Conservation (phyloP, 164 flowering plant species). For the Umbellularia californica region DNA sequence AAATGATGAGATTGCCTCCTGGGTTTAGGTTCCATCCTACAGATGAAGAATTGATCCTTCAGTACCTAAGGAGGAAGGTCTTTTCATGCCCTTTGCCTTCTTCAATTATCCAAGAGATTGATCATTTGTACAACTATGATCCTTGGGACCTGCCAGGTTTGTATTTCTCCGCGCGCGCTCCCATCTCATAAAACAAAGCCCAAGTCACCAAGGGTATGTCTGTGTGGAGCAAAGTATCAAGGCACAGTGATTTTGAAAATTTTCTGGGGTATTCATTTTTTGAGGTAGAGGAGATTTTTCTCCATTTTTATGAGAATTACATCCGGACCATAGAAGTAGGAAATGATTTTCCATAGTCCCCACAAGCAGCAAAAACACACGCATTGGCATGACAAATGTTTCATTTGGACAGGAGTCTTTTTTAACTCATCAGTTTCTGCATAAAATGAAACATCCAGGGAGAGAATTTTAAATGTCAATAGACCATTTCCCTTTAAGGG, state of each 20-base stretch:
- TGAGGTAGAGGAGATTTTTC: not conserved
- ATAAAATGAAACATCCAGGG: no score
- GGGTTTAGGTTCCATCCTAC: conserved; percentile 87
- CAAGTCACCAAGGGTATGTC: not conserved
- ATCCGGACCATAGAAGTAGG: no score
- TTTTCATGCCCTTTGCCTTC: conserved; percentile 66
- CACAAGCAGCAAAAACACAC: no score
- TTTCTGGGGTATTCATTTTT: not conserved
- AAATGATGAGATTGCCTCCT: conserved; percentile 59
- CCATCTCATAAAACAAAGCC: no score
- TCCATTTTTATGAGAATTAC: no score
- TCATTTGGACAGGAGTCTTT: no score
- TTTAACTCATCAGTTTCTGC: no score
- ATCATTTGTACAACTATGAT: conserved; percentile 40
- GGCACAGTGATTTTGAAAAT: not conserved
- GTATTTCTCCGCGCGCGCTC: not conserved
- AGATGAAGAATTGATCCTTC: conserved; percentile 74
- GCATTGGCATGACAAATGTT: no score
- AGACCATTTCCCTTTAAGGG: no score
- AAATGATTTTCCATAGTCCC: no score
- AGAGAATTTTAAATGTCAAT: no score
- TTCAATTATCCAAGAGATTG: conserved; percentile 62
- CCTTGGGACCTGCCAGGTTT: conserved; percentile 88
- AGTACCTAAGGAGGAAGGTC: conserved; percentile 55
- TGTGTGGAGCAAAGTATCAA: not conserved